phyloP scores from a whole-genome alignment of 345 rosid genomes.

The Eutrema heterophyllum region DNA sequence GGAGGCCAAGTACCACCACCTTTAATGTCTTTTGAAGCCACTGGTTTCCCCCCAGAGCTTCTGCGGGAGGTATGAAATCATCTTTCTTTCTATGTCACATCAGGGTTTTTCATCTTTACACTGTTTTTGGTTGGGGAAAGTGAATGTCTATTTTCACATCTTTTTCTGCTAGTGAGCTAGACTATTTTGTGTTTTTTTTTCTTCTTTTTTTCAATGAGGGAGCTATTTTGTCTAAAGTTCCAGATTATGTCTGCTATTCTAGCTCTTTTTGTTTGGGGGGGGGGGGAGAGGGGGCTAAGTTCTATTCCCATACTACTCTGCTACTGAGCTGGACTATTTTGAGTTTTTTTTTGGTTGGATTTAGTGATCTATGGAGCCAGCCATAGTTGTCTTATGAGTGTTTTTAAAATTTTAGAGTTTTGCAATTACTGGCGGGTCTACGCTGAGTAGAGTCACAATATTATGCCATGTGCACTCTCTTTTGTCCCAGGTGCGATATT shows the following conservation, averaged over 20 bases:
- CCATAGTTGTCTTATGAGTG: neutral
- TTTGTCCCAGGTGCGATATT: conserved; percentile 99
- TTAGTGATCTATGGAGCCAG: neutral
- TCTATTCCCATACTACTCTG: neutral
- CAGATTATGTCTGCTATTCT: neutral
- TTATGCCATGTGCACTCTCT: conserved; percentile 48
- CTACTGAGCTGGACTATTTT: neutral
- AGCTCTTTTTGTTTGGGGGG: neutral
- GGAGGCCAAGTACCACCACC: conserved; percentile 84
- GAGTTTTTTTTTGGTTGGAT: neutral
- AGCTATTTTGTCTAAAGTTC: neutral
- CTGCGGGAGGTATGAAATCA: conserved; percentile 69
- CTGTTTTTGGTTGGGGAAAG: neutral
- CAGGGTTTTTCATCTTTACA: neutral
- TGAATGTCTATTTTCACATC: neutral
- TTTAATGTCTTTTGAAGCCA: conserved; percentile 62
- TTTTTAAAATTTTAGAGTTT: neutral
- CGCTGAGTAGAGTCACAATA: conserved; percentile 36
- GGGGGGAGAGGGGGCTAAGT: neutral
- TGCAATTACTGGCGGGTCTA: conserved; percentile 32
- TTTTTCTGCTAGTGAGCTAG: neutral
- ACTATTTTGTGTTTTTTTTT: neutral
- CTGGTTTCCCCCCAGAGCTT: conserved; percentile 84
- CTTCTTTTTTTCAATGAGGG: neutral
- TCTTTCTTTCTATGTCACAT: neutral